Evolutionary conservation across 257 asterid genomes (phyloP).

Genomic region (Perilla frutescens): DNA sequence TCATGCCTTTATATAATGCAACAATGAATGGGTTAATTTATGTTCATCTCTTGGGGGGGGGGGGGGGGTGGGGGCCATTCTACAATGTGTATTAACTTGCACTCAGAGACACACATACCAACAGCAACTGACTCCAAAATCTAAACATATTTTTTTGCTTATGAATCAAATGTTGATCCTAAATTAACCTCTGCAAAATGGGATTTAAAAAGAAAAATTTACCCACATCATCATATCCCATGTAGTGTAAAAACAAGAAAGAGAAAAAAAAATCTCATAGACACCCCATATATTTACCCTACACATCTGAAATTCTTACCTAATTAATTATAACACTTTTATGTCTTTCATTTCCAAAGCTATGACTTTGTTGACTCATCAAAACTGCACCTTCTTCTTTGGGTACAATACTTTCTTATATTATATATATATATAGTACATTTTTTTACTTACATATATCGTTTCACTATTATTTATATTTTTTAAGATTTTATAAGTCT

Average conservation of each 20-base stretch:
- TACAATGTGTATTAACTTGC: constrained; percentile 27
- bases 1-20: constrained; percentile 34
- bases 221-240: constrained; percentile 14
- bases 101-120: constrained; percentile 52
- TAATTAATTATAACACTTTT: constrained; percentile 12
- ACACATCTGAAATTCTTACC: constrained; percentile 26
- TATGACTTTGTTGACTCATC: constrained; percentile 43
- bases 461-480: too few species aligned
- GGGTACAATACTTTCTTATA: too few species aligned
- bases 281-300: constrained; percentile 15
- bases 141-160: constrained; percentile 28
- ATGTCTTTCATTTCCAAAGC: constrained; percentile 53
- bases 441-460: too few species aligned
- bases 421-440: too few species aligned
- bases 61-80: constrained; percentile 1
- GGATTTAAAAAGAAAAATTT: constrained; percentile 14
- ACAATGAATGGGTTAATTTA: too few species aligned
- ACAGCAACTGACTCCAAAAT: constrained; percentile 46
- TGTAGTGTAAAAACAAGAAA: constrained; percentile 36
- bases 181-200: constrained; percentile 43
- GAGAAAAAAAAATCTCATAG: not conserved
- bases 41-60: not conserved
- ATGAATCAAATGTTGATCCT: constrained; percentile 55
- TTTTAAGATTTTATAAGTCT: too few species aligned
- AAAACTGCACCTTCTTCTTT: constrained; percentile 1